phyloP scores from a whole-genome alignment of 1,284 basidiomycete species.

The Takashimella koratensis region DNA sequence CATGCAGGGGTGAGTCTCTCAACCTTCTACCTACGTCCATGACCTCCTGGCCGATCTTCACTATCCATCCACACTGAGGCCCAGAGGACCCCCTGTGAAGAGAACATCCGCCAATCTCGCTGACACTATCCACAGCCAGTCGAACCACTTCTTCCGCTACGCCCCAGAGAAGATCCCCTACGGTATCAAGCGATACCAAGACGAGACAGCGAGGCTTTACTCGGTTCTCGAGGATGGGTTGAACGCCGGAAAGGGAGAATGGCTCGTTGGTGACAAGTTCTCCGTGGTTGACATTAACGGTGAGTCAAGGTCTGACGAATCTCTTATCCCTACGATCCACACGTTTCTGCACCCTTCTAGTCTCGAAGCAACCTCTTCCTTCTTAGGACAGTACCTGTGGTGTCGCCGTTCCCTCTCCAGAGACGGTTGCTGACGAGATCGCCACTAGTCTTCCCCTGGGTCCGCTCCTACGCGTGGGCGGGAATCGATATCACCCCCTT shows the following conservation, averaged over 20 bases:
- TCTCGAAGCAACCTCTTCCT: too few species aligned
- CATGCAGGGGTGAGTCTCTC: constrained; percentile 52
- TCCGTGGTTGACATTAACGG: constrained; percentile 55
- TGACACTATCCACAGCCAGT: too few species aligned
- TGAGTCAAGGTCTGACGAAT: constrained; percentile 12
- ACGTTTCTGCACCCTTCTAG: too few species aligned
- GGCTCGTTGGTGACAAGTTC: constrained; percentile 65
- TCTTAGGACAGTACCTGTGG: too few species aligned
- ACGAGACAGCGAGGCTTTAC: constrained; percentile 74
- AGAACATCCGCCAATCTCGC: too few species aligned
- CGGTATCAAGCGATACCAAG: constrained; percentile 60
- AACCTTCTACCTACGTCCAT: too few species aligned
- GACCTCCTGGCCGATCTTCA: background rate
- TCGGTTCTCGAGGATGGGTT: constrained; percentile 70
- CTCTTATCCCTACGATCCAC: too few species aligned
- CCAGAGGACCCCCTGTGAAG: too few species aligned
- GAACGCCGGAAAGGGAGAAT: constrained; percentile 50
- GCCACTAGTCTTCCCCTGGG: constrained; percentile 53
- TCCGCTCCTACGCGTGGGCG: constrained; percentile 52
- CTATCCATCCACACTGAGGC: too few species aligned
- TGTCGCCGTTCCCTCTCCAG: background rate
- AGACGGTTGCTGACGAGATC: too few species aligned
- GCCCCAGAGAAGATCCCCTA: constrained; percentile 49
- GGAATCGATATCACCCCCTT: constrained; percentile 58
- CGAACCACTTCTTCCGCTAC: constrained; percentile 28